These are phyloP conservation scores for Fusarium sp. DNA, from an alignment of 2,329 filamentous ascomycete genomes.

Conservation along the genomic window DNA sequence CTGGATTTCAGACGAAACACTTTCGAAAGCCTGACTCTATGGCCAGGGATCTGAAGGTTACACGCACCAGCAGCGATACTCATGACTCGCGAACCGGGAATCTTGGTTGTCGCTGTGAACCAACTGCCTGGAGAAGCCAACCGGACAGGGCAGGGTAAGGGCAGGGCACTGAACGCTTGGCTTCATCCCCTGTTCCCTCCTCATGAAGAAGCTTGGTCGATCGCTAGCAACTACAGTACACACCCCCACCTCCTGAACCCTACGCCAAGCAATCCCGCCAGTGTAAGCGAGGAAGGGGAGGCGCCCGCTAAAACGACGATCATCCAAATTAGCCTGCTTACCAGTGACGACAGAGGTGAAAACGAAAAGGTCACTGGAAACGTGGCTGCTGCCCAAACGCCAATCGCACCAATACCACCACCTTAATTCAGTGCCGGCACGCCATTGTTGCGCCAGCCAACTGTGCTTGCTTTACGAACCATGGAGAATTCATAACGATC, in stretches of 20 bases:
- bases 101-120: conserved; percentile 34
- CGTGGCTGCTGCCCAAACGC: conserved; percentile 35
- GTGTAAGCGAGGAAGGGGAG: conserved; percentile 47
- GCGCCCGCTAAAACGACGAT: conserved; percentile 47
- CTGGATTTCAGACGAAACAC: conserved; percentile 27
- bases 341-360: conserved; percentile 38
- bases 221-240: conserved; percentile 17
- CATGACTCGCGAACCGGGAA: conserved; percentile 30
- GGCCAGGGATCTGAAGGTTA: conserved; percentile 9
- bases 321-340: conserved; percentile 46
- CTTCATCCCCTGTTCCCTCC: conserved; percentile 33
- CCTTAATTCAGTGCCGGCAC: conserved; percentile 35
- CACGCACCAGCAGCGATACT: conserved; percentile 22
- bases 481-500: conserved; percentile 1
- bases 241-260: conserved; percentile 33
- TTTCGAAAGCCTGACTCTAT: conserved; percentile 2
- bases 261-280: conserved; percentile 43
- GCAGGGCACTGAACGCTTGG: conserved; percentile 35
- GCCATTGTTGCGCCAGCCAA: conserved; percentile 22
- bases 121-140: conserved; percentile 26
- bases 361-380: conserved; percentile 24
- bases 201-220: conserved; percentile 44
- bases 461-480: conserved; percentile 30
- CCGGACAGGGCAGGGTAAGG: conserved; percentile 24
- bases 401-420: conserved; percentile 27